A percentile compares a stretch with the other conserved stretches of the same genome.
These are phyloP conservation scores for Cerioporus squamosus DNA, from an alignment of 1,284 basidiomycete species.

Conservation along the genomic window DNA sequence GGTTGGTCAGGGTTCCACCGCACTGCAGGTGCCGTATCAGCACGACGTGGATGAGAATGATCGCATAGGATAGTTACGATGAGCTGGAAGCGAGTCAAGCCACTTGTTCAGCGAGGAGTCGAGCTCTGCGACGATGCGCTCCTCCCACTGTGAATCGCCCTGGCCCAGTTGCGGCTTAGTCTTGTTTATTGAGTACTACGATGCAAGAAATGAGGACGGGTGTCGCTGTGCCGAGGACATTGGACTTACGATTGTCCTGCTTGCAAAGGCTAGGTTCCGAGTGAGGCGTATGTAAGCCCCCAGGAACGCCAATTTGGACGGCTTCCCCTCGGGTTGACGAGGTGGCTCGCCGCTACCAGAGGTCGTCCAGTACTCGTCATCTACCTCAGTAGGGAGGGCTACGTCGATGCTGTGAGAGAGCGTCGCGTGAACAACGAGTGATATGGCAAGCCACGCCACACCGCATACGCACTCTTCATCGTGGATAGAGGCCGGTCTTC, in stretches of 20 bases:
- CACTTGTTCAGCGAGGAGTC: conserved; percentile 29
- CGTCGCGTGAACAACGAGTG: background rate
- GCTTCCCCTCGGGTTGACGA: conserved; percentile 55
- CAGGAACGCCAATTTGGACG: conserved; percentile 59
- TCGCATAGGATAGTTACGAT: conserved; percentile 14
- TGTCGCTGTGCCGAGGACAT: background rate
- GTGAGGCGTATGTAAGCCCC: conserved; percentile 60
- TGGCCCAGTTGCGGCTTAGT: conserved; percentile 21
- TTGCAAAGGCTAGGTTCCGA: conserved; percentile 65
- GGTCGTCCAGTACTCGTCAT: conserved; percentile 74
- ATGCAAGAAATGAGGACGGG: background rate
- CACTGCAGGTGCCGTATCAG: background rate
- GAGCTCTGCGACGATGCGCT: conserved; percentile 27
- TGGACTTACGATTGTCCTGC: conserved; percentile 60
- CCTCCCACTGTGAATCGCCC: conserved; percentile 25
- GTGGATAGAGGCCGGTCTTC: conserved; percentile 65
- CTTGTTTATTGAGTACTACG: conserved; percentile 26
- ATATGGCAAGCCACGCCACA: background rate
- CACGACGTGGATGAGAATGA: background rate
- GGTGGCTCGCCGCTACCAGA: conserved; percentile 48
- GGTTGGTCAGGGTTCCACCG: conserved; percentile 65
- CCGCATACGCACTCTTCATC: conserved; percentile 60
- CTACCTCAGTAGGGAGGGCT: conserved; percentile 67
- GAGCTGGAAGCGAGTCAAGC: conserved; percentile 25
- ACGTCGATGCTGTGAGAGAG: conserved; percentile 57